These are phyloP conservation scores for Boletus patriciae DNA, from an alignment of 768 basidiomycete species.

Conservation along the genomic window DNA sequence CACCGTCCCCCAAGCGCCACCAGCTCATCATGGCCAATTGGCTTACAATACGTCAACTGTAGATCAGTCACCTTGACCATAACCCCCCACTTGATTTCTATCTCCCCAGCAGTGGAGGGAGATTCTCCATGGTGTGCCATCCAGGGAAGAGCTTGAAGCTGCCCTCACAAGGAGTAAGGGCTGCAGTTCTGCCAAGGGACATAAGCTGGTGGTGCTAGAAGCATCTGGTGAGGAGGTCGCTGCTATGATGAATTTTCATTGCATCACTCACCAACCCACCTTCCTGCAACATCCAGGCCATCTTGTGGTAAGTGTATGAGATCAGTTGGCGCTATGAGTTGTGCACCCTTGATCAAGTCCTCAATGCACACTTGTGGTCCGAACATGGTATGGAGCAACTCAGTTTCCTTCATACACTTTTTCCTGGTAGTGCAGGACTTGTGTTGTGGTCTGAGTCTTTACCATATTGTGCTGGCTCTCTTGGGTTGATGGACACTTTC, in stretches of 20 bases:
- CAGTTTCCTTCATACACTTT: slow-evolving; percentile 1
- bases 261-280: neutral
- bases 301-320: slow-evolving; percentile 22
- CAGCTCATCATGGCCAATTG: slow-evolving; percentile 9
- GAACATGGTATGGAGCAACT: neutral
- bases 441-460: neutral
- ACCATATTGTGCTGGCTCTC: neutral
- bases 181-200: neutral
- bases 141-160: neutral
- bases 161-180: neutral
- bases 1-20: neutral
- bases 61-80: slow-evolving; percentile 9
- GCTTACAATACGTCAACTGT: slow-evolving; percentile 4
- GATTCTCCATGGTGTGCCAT: neutral
- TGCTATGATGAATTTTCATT: neutral
- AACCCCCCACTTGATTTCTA: slow-evolving; percentile 1
- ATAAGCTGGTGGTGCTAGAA: neutral
- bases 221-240: slow-evolving; percentile 1
- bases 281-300: neutral
- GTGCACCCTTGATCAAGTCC: slow-evolving; percentile 14
- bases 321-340: slow-evolving; percentile 23
- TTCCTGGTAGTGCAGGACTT: neutral
- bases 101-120: slow-evolving; percentile 5
- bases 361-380: slow-evolving; percentile 4
- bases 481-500: neutral